Evolutionary conservation across 2,329 filamentous ascomycete genomes (phyloP).

Genomic region (Fusarium sp.): DNA sequence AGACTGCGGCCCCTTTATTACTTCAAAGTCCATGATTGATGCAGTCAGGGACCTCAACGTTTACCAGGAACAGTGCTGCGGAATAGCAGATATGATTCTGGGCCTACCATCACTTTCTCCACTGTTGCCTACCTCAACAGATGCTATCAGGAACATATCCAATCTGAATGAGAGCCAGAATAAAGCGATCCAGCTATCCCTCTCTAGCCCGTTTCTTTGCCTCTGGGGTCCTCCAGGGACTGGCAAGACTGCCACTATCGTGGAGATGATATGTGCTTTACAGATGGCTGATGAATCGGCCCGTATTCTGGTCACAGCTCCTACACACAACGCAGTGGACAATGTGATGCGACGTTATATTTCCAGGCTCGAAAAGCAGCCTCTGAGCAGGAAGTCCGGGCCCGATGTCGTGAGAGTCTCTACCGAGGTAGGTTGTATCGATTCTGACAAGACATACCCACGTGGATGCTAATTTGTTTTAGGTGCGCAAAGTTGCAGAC

Average conservation of each 20-base stretch:
- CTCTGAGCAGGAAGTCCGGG: background rate
- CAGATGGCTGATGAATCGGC: slow-evolving; percentile 39
- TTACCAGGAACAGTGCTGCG: slow-evolving; percentile 48
- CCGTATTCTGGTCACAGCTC: slow-evolving; percentile 54
- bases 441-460: too few species aligned
- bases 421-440: slow-evolving; percentile 14
- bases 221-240: slow-evolving; percentile 60
- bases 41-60: slow-evolving; percentile 50
- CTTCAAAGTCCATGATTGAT: slow-evolving; percentile 53
- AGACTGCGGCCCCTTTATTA: slow-evolving; percentile 56
- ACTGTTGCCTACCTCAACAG: rapidly evolving
- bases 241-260: slow-evolving; percentile 57
- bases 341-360: slow-evolving; percentile 55
- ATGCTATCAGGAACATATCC: background rate
- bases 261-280: slow-evolving; percentile 52
- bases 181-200: slow-evolving; percentile 30
- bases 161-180: slow-evolving; percentile 35
- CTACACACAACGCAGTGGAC: slow-evolving; percentile 59
- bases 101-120: background rate
- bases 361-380: background rate
- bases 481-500: slow-evolving; percentile 51
- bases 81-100: slow-evolving; percentile 40
- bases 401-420: slow-evolving; percentile 19
- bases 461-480: background rate
- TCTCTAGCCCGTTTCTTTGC: slow-evolving; percentile 50